phyloP scores from a whole-genome alignment of 371 early-diverging fungal species.

The Thermomucor indicae-seudaticae region DNA sequence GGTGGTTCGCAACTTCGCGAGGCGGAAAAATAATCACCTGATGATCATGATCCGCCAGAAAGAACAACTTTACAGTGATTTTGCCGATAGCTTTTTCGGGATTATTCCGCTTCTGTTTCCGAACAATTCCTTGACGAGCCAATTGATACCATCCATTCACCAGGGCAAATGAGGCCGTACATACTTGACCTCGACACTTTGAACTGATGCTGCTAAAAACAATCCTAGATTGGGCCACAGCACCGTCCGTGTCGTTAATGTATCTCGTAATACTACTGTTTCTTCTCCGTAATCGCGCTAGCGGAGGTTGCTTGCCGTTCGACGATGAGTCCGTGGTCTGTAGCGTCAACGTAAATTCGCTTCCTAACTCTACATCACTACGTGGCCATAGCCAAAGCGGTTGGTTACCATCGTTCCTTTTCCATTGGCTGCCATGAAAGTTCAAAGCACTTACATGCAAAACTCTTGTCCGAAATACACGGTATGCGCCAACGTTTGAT shows the following conservation, averaged over 20 bases:
- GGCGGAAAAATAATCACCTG: too few species aligned
- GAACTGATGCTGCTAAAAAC: slow-evolving; percentile 15
- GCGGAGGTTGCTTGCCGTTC: too few species aligned
- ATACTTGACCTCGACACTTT: slow-evolving; percentile 14
- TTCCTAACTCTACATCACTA: slow-evolving; percentile 10
- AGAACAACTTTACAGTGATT: slow-evolving; percentile 21
- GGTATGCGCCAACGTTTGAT: slow-evolving; percentile 8
- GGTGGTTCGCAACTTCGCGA: too few species aligned
- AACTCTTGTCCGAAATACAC: slow-evolving; percentile 13
- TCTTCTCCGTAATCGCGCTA: neutral
- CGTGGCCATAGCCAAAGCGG: neutral
- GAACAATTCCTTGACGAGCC: slow-evolving; percentile 2
- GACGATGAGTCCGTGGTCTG: too few species aligned
- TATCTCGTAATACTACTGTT: slow-evolving; percentile 11
- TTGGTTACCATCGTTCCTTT: neutral
- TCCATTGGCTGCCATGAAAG: neutral
- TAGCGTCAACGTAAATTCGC: slow-evolving; percentile 18
- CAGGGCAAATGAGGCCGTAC: slow-evolving; percentile 29
- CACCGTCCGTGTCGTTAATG: slow-evolving; percentile 15
- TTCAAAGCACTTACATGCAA: slow-evolving; percentile 11
- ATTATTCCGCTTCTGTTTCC: neutral
- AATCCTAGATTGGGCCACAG: slow-evolving; percentile 34
- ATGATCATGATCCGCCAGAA: slow-evolving; percentile 13
- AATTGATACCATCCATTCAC: slow-evolving; percentile 39
- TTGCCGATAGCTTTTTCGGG: slow-evolving; percentile 41